These are phyloP conservation scores for Myxozyma mucilagina DNA, from an alignment of 805 yeast genomes.

Conservation along the genomic window DNA sequence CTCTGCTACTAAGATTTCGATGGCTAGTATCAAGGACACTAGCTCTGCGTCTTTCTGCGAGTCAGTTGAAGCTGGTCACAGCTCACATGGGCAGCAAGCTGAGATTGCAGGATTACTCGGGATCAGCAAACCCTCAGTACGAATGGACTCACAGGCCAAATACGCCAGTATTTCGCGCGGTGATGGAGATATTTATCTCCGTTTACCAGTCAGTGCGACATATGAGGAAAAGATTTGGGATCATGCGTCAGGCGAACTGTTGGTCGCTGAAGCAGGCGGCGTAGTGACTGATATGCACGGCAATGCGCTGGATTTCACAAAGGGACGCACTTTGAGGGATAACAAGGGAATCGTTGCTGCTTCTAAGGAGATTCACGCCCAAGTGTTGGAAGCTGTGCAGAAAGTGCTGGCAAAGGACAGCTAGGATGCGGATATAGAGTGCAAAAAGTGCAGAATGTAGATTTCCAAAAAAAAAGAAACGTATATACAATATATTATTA, in stretches of 20 bases:
- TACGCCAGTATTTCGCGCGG: slow-evolving; percentile 91
- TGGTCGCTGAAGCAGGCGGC: slow-evolving; percentile 91
- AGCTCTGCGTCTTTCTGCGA: slow-evolving; percentile 70
- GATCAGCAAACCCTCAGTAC: slow-evolving; percentile 60
- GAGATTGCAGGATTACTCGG: slow-evolving; percentile 64
- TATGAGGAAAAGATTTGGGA: slow-evolving; percentile 98
- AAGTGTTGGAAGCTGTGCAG: slow-evolving; percentile 28
- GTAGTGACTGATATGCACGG: slow-evolving; percentile 83
- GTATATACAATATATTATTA: slow-evolving; percentile 3
- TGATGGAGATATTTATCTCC: slow-evolving; percentile 85
- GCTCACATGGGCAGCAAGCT: slow-evolving; percentile 84
- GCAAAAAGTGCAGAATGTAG: background rate
- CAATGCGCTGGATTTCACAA: slow-evolving; percentile 71
- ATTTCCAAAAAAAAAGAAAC: background rate
- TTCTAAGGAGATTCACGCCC: slow-evolving; percentile 18
- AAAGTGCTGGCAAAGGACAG: slow-evolving; percentile 21
- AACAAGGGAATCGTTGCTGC: slow-evolving; percentile 96
- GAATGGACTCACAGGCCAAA: slow-evolving; percentile 94
- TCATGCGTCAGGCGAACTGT: slow-evolving; percentile 92
- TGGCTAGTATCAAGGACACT: slow-evolving; percentile 50
- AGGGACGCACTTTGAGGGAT: slow-evolving; percentile 68
- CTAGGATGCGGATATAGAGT: background rate
- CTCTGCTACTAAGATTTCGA: slow-evolving; percentile 47
- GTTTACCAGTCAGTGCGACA: slow-evolving; percentile 73
- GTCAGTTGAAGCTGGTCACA: slow-evolving; percentile 94